Base-by-base conservation (phyloP, 2,329 filamentous ascomycete genomes). In the Aspergillus caelatus region DNA sequence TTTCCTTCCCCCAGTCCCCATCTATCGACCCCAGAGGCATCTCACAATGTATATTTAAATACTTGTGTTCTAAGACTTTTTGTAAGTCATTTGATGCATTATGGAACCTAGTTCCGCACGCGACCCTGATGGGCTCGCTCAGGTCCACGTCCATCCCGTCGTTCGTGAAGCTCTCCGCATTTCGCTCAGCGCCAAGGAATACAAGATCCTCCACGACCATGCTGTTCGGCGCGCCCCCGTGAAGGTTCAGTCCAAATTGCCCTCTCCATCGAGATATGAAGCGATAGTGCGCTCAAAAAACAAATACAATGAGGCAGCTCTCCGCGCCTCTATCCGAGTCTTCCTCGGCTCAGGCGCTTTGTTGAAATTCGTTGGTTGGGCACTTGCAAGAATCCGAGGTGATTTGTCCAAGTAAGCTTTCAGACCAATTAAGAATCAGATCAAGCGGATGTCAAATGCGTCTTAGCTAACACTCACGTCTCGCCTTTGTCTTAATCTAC, bases 131-230 rank as follows among this genome's bases (percentile, higher is more conserved):
- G 61, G 84, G 63, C 90, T 94, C 68, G 62, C 65, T 28, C 65
- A 65, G 32, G 62, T 85, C 64, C 91, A 94, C 68, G 62, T 85
- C 64, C 91, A 94, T 69, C 90, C 91, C 6, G 85, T 96, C 66
- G 84, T 96, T 62, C 91, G 92, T 78, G 96, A 95, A 77, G 89
- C 92, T 50, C 84, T 97, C 63, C 90, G 93, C 69, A 94, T 97
- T 79, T 95, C 91, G 62, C 78, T 89, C 59, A 93, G 94, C 74
- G 89, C 92, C 48, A 88, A 90, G 77, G 94, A 97, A 77, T 97
- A 97, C 78, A 89, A 92, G 69, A 82, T 90, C 1, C 86, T 97
- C 21, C 93, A 97, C 78, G 89, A 90, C 73, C 93, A 94, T 74
- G 85, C 96, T 59, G 84, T 95, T 57, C 93, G 91, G 65, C 88